Evolutionary conservation across 202 grass and related monocot species (phyloP).

Genomic region (Panicum virgatum): DNA sequence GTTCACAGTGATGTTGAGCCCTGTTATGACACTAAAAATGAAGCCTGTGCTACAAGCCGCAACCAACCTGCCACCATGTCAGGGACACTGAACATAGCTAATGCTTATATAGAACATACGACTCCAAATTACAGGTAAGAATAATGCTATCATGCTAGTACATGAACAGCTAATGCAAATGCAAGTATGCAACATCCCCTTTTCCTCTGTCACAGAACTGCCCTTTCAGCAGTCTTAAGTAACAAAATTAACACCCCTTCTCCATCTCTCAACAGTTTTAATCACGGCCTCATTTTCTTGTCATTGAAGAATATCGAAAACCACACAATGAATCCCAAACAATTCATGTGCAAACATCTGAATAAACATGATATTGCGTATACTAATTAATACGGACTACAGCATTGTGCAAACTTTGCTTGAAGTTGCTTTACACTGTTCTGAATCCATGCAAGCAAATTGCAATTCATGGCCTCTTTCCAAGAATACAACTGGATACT

Average conservation of each 20-base stretch:
- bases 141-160: neutral
- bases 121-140: neutral
- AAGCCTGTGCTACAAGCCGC: neutral
- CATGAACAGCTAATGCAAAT: constrained; percentile 6
- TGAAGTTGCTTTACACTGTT: neutral
- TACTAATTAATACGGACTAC: neutral
- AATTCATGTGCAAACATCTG: neutral
- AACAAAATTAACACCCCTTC: neutral
- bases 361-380: neutral
- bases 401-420: neutral
- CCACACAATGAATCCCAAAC: neutral
- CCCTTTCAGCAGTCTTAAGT: neutral
- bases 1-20: neutral
- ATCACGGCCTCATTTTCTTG: neutral
- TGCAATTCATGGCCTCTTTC: neutral
- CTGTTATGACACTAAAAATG: neutral
- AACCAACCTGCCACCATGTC: neutral
- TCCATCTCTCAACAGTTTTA: neutral
- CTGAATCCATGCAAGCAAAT: neutral
- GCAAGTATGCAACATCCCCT: neutral
- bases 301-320: neutral
- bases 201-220: neutral
- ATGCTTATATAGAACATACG: neutral
- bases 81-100: neutral
- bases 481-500: neutral